Evolutionary conservation across 1,139 yeast species (phyloP).

Genomic region (Kazachstania sp.): DNA sequence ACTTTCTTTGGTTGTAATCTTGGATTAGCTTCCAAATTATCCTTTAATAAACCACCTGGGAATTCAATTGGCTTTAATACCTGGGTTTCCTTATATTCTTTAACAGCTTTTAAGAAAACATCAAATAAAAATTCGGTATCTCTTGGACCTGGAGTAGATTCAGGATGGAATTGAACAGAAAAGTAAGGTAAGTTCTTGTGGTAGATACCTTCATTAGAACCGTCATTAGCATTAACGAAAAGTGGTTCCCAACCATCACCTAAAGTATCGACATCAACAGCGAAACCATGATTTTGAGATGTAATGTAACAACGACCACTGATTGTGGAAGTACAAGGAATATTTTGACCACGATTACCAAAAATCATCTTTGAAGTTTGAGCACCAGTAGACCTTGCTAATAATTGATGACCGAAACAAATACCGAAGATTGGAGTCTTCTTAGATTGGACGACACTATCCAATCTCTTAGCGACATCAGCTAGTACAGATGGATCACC

Average conservation of each 20-base stretch:
- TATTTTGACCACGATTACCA: conserved; percentile 99
- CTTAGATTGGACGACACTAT: conserved; percentile 51
- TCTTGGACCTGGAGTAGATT: conserved; percentile 98
- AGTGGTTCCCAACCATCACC: conserved; percentile 87
- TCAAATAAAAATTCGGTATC: conserved; percentile 97
- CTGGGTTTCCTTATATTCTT: conserved; percentile 50
- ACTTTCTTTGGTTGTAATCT: conserved; percentile 85
- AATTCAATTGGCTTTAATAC: conserved; percentile 64
- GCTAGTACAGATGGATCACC: conserved; percentile 94
- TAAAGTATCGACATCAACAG: conserved; percentile 78
- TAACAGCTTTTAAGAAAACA: conserved; percentile 76
- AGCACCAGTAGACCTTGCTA: conserved; percentile 96
- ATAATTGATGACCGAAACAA: conserved; percentile 96
- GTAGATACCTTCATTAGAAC: conserved; percentile 97
- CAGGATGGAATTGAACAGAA: conserved; percentile 99
- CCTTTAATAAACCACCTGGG: conserved; percentile 81
- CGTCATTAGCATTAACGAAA: conserved; percentile 93
- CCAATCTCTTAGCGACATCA: conserved; percentile 37
- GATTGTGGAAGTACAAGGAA: conserved; percentile 89
- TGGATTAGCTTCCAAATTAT: conserved; percentile 66
- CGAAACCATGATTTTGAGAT: conserved; percentile 98
- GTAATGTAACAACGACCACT: conserved; percentile 98
- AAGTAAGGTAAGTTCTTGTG: conserved; percentile 80
- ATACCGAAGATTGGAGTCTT: conserved; percentile 87
- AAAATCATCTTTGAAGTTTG: conserved; percentile 84